Evolutionary conservation across 352 stramenopile species (phyloP).

Genomic region (Labyrinthula sp.): DNA sequence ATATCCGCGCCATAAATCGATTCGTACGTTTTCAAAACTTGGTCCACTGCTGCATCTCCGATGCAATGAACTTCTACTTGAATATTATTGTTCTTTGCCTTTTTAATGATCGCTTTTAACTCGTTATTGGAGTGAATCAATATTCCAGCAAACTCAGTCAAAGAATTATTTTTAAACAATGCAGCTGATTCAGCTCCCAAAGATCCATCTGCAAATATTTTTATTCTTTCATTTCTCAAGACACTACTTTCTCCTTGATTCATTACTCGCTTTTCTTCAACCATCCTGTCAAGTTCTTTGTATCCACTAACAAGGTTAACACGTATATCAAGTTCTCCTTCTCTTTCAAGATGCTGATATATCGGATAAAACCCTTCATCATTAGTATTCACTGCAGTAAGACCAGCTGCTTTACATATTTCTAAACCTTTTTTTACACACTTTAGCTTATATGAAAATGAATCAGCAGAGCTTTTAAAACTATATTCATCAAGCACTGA

Average conservation of each 20-base stretch:
- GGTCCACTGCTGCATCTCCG: conserved; percentile 36
- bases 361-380: conserved; percentile 51
- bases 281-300: conserved; percentile 43
- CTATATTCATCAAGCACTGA: conserved; percentile 5
- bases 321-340: conserved; percentile 42
- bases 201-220: conserved; percentile 61
- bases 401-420: conserved; percentile 45
- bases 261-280: conserved; percentile 35
- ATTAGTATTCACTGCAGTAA: conserved; percentile 62
- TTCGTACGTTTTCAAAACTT: conserved; percentile 47
- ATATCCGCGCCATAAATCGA: too few relatives aligned
- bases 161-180: conserved; percentile 43
- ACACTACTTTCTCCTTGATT: conserved; percentile 40
- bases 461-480: conserved; percentile 40
- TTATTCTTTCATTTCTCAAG: conserved; percentile 55
- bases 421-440: conserved; percentile 44
- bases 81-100: conserved; percentile 42
- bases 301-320: conserved; percentile 52
- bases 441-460: too few relatives aligned
- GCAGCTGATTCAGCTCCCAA: conserved; percentile 61
- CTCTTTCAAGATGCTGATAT: conserved; percentile 48
- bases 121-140: conserved; percentile 51
- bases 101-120: conserved; percentile 44
- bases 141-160: conserved; percentile 47
- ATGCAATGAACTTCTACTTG: conserved; percentile 65